These are phyloP conservation scores for Candida adriatica DNA, from an alignment of 805 yeast species.

Conservation along the genomic window DNA sequence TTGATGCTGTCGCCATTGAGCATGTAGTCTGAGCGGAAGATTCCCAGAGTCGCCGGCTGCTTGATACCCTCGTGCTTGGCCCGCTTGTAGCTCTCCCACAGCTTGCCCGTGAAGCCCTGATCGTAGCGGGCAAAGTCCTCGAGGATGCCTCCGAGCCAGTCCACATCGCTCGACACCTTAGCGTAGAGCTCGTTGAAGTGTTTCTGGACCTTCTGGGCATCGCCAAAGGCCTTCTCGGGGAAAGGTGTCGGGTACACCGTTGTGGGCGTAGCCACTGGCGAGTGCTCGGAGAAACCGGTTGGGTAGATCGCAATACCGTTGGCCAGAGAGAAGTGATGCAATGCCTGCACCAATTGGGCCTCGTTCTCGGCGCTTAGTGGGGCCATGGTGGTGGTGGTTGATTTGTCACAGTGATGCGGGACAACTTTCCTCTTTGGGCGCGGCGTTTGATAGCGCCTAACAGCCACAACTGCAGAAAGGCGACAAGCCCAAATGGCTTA, in stretches of 20 bases:
- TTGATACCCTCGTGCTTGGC: slow-evolving; percentile 42
- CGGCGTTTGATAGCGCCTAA: no score
- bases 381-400: no score
- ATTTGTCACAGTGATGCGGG: no score
- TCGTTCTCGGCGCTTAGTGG: slow-evolving; percentile 15
- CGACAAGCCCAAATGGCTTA: no score
- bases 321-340: slow-evolving; percentile 70
- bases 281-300: slow-evolving; percentile 38
- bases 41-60: slow-evolving; percentile 70
- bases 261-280: slow-evolving; percentile 68
- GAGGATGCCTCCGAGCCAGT: slow-evolving; percentile 59
- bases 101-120: slow-evolving; percentile 72
- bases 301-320: slow-evolving; percentile 84
- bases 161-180: slow-evolving; percentile 46
- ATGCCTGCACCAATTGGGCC: slow-evolving; percentile 32
- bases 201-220: slow-evolving; percentile 60
- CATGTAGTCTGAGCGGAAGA: slow-evolving; percentile 90
- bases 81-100: slow-evolving; percentile 52
- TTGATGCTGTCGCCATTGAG: slow-evolving; percentile 52
- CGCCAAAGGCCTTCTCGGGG: slow-evolving; percentile 57
- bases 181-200: slow-evolving; percentile 71
- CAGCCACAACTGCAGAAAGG: no score
- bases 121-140: slow-evolving; percentile 52
- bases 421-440: no score
- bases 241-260: slow-evolving; percentile 90